Base-by-base conservation (phyloP, 371 early-diverging fungal genomes). In the Rhizopus arrhizus region DNA sequence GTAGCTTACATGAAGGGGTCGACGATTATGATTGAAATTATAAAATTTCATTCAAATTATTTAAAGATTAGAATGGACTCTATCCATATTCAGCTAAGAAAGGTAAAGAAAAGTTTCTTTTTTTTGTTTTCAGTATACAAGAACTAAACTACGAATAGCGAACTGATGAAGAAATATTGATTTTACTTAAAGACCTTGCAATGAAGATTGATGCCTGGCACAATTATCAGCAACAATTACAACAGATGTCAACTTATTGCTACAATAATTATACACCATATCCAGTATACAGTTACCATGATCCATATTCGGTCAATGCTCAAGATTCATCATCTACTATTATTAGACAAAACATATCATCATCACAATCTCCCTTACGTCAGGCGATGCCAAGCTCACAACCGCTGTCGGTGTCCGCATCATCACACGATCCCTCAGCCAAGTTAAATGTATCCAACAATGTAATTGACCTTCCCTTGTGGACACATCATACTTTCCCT, bases 21-120 rank as follows among this genome's bases (percentile, higher is more conserved):
- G 38, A 72, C 69, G 35, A 62, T 72, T 10, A 55, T 72, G 51
- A 51, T 66, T 5, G 69, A 72, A 52, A 64, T 72, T 38, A 41
- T 72, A 15, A 45, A 41, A 36, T 34, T 48, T 11, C 73, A 72
- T 56, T 61, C 73, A 38, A 16, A 46, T 12, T 62, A 63, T 38
- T 15, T 55, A 22, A 52, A 65, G 28, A 53, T 64, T 8, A 29
- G 55, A 36, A 31, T 35, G 4, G 66, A 69, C 48, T 53, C 61
- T 11, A 10, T 63, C 2, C 66, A 63, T 58, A 11, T 54, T n/a
- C 16, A 53, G 13, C 33, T 72, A 38, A 69, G 60, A 48, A 63
- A 60, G 48, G 73, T 72, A 64, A 15, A 38, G 9, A 33, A 42
- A 59, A 13, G 28, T 0, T n/a, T 35, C 22, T 22, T 22, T 2